phyloP scores from a whole-genome alignment of 2,329 filamentous ascomycete species.

The Phymatotrichopsis omnivora region DNA sequence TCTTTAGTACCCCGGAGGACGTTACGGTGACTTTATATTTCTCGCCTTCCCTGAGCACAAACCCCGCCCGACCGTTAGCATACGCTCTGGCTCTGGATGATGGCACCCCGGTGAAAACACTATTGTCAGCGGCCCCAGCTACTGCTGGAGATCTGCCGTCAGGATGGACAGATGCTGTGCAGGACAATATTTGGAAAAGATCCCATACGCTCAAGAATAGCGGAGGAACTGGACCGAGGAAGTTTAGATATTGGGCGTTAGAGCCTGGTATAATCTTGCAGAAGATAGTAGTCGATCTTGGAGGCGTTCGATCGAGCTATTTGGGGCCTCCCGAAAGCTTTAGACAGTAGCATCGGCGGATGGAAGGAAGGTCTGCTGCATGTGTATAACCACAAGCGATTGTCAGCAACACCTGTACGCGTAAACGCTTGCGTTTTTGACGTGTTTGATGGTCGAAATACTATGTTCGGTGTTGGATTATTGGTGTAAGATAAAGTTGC shows the following conservation, averaged over 20 bases:
- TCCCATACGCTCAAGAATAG: slow-evolving; percentile 36
- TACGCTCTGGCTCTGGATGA: slow-evolving; percentile 43
- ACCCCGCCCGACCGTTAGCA: slow-evolving; percentile 41
- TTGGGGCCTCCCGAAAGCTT: slow-evolving; percentile 34
- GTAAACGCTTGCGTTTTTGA: too few species aligned
- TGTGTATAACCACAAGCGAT: too few species aligned
- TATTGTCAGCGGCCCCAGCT: slow-evolving; percentile 37
- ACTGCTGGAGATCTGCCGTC: slow-evolving; percentile 38
- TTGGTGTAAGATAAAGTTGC: too few species aligned
- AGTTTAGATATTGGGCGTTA: slow-evolving; percentile 38
- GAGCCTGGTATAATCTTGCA: slow-evolving; percentile 39
- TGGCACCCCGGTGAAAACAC: slow-evolving; percentile 34
- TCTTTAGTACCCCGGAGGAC: slow-evolving; percentile 44
- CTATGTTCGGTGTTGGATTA: too few species aligned
- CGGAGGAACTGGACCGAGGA: slow-evolving; percentile 36
- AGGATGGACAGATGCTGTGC: slow-evolving; percentile 43
- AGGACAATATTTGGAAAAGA: slow-evolving; percentile 41
- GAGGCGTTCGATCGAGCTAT: slow-evolving; percentile 33
- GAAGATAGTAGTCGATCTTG: slow-evolving; percentile 33
- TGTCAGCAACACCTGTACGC: too few species aligned
- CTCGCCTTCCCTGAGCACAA: slow-evolving; percentile 42
- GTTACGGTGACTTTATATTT: slow-evolving; percentile 42
- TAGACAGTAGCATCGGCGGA: slow-evolving; percentile 28
- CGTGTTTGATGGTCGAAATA: too few species aligned
- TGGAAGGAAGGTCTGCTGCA: too few species aligned